These are phyloP conservation scores for Fragaria nilgerrensis DNA, from an alignment of 306 rosid genomes.

Conservation along the genomic window DNA sequence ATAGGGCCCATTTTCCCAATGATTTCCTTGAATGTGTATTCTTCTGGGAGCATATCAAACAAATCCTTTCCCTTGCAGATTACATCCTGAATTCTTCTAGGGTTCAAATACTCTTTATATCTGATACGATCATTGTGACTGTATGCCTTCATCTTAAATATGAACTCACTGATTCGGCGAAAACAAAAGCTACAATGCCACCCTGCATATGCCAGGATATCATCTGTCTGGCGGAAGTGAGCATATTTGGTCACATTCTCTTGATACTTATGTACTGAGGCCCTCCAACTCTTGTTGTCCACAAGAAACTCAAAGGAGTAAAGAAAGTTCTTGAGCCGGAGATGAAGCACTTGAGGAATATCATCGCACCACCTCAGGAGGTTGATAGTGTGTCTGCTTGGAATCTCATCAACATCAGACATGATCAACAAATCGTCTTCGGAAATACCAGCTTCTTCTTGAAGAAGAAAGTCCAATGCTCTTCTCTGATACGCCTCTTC, in stretches of 20 bases:
- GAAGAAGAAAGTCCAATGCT: not conserved
- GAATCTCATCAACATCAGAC: not conserved
- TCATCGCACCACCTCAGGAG: not conserved
- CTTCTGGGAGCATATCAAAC: not conserved
- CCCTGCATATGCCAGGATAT: not conserved
- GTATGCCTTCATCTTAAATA: constrained; percentile 1
- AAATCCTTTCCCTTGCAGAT: not conserved
- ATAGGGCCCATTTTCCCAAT: not conserved
- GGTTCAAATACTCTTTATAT: not conserved
- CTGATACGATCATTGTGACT: not conserved
- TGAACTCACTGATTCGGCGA: not conserved
- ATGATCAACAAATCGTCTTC: not conserved
- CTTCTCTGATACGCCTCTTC: not conserved
- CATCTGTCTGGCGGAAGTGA: not conserved
- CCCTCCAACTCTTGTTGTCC: not conserved
- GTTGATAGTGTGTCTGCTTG: not conserved
- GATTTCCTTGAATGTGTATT: not conserved
- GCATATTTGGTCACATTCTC: not conserved
- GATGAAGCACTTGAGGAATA: not conserved
- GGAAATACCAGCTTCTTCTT: not conserved
- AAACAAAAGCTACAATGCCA: constrained; percentile 1
- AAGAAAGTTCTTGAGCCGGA: not conserved
- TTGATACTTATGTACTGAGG: not conserved
- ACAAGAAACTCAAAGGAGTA: not conserved
- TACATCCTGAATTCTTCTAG: constrained; percentile 1